Evolutionary conservation across 2,329 filamentous ascomycete species (phyloP).

Genomic region (Verticillium alfalfae): DNA sequence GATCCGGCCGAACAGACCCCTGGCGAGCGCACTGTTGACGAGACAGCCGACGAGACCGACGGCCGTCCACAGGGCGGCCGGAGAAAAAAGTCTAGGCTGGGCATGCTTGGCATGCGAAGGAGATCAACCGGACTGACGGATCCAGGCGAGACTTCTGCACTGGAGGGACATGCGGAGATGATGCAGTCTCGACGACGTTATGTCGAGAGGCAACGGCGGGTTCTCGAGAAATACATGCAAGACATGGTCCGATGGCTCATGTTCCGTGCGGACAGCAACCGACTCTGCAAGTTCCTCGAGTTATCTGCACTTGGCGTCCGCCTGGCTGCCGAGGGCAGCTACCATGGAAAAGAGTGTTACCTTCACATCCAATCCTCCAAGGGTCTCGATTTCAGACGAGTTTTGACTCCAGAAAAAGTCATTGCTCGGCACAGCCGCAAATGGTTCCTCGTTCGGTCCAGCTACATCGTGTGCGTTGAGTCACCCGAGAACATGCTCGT

Average conservation of each 20-base stretch:
- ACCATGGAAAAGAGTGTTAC: slow-evolving; percentile 95
- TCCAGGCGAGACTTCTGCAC: slow-evolving; percentile 33
- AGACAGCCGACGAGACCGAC: slow-evolving; percentile 25
- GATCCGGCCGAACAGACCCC: slow-evolving; percentile 35
- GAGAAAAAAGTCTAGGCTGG: slow-evolving; percentile 47
- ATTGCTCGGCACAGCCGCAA: slow-evolving; percentile 83
- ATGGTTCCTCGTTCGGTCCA: slow-evolving; percentile 97
- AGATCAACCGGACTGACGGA: slow-evolving; percentile 47
- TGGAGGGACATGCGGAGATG: slow-evolving; percentile 31
- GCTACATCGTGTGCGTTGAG: slow-evolving; percentile 97
- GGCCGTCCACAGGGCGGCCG: slow-evolving; percentile 21
- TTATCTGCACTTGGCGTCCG: slow-evolving; percentile 90
- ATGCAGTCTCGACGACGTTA: slow-evolving; percentile 50
- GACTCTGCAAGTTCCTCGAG: slow-evolving; percentile 92
- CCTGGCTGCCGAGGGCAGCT: slow-evolving; percentile 89
- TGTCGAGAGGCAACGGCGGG: slow-evolving; percentile 75
- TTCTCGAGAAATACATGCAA: slow-evolving; percentile 84
- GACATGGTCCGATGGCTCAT: slow-evolving; percentile 96
- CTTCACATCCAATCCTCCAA: slow-evolving; percentile 89
- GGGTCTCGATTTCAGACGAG: slow-evolving; percentile 77
- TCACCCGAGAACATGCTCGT: slow-evolving; percentile 98
- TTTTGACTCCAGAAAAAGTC: slow-evolving; percentile 72
- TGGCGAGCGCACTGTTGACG: slow-evolving; percentile 28
- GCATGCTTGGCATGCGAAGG: slow-evolving; percentile 46
- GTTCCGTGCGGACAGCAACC: slow-evolving; percentile 91